phyloP scores from a whole-genome alignment of 2,329 filamentous ascomycete species.

The Sporothrix globosa region DNA sequence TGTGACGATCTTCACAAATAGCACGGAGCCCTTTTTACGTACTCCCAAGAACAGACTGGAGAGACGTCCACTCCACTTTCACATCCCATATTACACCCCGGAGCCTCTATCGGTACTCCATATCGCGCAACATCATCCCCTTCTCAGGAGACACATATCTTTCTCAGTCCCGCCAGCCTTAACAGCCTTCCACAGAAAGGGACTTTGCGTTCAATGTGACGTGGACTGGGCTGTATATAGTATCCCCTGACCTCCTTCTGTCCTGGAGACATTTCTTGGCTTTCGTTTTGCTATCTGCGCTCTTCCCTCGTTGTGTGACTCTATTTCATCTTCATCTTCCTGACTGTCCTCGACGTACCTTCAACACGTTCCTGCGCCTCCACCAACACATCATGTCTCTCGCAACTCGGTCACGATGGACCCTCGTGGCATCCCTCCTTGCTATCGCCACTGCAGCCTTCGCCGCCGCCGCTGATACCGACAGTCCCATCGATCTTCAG shows the following conservation, averaged over 20 bases:
- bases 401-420: not conserved
- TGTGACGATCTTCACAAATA: not conserved
- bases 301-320: too few relatives aligned
- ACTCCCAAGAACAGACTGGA: not conserved
- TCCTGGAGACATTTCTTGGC: not conserved
- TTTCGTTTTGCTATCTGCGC: not conserved
- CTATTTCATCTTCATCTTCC: too few relatives aligned
- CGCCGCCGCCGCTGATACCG: not conserved
- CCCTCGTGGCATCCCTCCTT: not conserved
- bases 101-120: slow-evolving; percentile 1
- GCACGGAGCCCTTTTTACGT: not conserved
- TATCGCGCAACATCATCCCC: not conserved
- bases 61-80: not conserved
- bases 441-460: not conserved
- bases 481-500: not conserved
- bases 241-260: not conserved
- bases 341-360: not conserved
- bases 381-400: not conserved
- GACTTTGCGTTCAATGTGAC: not conserved
- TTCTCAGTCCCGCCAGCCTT: not conserved
- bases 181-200: not conserved
- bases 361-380: not conserved
- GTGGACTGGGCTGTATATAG: not conserved
- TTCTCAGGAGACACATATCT: not conserved
- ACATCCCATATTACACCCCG: not conserved